These are phyloP conservation scores for Alternaria triticimaculans DNA, from an alignment of 2,329 filamentous ascomycete genomes.

Conservation along the genomic window DNA sequence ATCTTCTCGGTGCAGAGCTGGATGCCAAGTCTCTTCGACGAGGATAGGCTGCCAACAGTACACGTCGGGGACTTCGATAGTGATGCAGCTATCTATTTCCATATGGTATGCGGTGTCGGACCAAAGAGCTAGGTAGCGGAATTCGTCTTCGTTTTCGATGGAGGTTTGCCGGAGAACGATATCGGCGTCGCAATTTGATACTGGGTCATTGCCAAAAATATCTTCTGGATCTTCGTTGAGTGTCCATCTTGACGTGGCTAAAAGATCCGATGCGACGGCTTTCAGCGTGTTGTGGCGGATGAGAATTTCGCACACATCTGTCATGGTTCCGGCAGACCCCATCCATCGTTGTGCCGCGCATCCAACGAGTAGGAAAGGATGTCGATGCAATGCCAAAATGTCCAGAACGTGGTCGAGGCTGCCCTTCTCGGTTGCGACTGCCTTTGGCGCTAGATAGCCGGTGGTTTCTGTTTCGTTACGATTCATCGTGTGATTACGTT, in stretches of 20 bases:
- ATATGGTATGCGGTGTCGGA: not conserved
- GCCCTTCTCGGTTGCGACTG: not conserved
- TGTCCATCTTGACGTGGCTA: not conserved
- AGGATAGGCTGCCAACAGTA: slow-evolving; percentile 7
- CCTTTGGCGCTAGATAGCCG: not conserved
- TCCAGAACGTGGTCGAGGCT: not conserved
- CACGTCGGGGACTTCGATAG: slow-evolving; percentile 1
- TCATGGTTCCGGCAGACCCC: not conserved
- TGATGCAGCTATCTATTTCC: not conserved
- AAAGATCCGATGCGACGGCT: not conserved
- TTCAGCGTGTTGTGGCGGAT: not conserved
- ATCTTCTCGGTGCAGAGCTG: slow-evolving; percentile 5
- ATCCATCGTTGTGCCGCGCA: slow-evolving; percentile 1
- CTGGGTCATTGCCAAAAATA: not conserved
- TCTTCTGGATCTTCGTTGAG: not conserved
- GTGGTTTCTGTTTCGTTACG: not conserved
- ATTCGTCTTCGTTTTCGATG: not conserved
- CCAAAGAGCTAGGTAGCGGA: not conserved
- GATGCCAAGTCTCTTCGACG: slow-evolving; percentile 15
- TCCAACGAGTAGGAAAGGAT: not conserved
- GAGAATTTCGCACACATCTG: not conserved
- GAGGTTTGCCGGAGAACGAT: not conserved
- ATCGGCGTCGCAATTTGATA: not conserved
- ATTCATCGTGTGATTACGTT: not conserved
- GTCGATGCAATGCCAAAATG: not conserved